Evolutionary conservation across 768 basidiomycete genomes (phyloP).

Genomic region (Rhodotorula paludigena): DNA sequence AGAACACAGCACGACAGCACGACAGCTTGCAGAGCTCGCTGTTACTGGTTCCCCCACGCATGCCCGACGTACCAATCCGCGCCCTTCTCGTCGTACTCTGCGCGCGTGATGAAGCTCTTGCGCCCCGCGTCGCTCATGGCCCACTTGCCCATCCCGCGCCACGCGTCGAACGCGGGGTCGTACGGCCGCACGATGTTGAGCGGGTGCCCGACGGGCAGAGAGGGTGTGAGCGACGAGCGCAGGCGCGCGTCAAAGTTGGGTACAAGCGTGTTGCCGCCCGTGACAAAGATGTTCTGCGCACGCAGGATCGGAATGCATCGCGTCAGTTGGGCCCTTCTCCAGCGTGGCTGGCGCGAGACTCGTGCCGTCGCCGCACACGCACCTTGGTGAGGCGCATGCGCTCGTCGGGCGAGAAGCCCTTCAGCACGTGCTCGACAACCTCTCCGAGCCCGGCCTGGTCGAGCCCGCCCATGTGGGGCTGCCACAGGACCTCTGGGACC

Average conservation of each 20-base stretch:
- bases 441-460: constrained; percentile 95
- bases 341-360: no score
- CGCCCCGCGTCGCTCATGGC: constrained; percentile 47
- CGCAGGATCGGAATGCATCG: background rate
- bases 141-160: constrained; percentile 80
- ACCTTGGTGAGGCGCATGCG: constrained; percentile 73
- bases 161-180: constrained; percentile 71
- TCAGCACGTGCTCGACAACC: constrained; percentile 75
- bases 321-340: no score
- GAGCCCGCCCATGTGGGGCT: constrained; percentile 86
- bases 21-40: no score
- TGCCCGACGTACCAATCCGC: constrained; percentile 79
- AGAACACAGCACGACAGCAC: no score
- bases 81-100: constrained; percentile 86
- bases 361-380: constrained; percentile 39
- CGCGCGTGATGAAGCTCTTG: constrained; percentile 60
- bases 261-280: constrained; percentile 72
- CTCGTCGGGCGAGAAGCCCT: constrained; percentile 63
- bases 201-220: constrained; percentile 74
- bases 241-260: constrained; percentile 66
- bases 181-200: constrained; percentile 56
- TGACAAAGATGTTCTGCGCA: constrained; percentile 81
- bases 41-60: constrained; percentile 92
- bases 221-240: constrained; percentile 68
- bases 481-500: constrained; percentile 86